Percentiles rank a stretch among this genome's conserved stretches.
phyloP scores from a whole-genome alignment of 768 basidiomycete species.

The Pluteus cervinus region DNA sequence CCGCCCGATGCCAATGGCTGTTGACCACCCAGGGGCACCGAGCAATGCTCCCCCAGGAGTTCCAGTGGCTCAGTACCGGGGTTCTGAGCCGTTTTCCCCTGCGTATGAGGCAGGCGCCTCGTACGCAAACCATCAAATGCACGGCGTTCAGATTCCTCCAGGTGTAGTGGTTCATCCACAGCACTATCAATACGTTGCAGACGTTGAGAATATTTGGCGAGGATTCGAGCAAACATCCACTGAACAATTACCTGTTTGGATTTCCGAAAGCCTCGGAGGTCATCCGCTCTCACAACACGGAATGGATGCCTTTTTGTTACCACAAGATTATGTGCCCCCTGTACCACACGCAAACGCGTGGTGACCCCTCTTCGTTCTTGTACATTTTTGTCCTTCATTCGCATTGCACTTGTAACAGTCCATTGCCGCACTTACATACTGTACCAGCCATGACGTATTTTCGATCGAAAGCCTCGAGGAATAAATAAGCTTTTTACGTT shows the following conservation, averaged over 20 bases:
- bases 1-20: conserved; percentile 38
- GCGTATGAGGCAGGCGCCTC: conserved; percentile 48
- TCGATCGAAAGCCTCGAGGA: no score
- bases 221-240: conserved; percentile 66
- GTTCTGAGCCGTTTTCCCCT: conserved; percentile 49
- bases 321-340: conserved; percentile 65
- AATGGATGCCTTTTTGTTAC: conserved; percentile 81
- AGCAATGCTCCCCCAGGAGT: conserved; percentile 18
- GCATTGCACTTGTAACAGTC: no score
- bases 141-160: conserved; percentile 18
- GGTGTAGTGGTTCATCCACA: no score
- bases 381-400: no score
- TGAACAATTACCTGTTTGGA: conserved; percentile 81
- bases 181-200: conserved; percentile 24
- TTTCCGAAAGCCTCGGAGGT: conserved; percentile 77
- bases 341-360: conserved; percentile 72
- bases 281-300: conserved; percentile 72
- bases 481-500: no score
- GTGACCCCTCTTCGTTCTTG: conserved; percentile 30
- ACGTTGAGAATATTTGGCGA: conserved; percentile 70
- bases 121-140: conserved; percentile 22
- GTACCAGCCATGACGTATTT: no score
- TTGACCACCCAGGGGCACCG: conserved; percentile 37
- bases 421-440: no score
- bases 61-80: conserved; percentile 29